Percentiles rank a stretch among this genome's conserved stretches.
Conservation (phyloP, 768 basidiomycete genomes). For the Lentinus tigrinus region DNA sequence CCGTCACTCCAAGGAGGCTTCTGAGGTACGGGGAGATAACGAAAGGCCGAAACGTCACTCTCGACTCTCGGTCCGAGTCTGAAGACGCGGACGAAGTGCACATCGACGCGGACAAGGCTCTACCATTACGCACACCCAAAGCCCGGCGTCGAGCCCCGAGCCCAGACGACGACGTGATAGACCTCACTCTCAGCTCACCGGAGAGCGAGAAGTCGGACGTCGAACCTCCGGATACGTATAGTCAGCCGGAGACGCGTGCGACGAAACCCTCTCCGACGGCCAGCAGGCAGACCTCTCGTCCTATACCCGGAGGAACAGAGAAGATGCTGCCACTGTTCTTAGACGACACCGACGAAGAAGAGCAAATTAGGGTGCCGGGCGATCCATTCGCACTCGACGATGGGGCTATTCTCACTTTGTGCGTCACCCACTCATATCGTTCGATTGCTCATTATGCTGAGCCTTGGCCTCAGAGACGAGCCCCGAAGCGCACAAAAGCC, state of each 20-base stretch:
- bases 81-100: constrained; percentile 33
- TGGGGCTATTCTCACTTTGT: constrained; percentile 31
- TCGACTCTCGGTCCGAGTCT: not conserved
- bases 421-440: not conserved
- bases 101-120: not conserved
- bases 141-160: not conserved
- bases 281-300: not conserved
- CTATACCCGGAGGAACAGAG: not conserved
- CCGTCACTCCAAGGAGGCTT: not conserved
- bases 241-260: not conserved
- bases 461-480: constrained; percentile 38
- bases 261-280: not conserved
- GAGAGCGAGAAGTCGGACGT: constrained; percentile 11
- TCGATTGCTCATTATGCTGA: constrained; percentile 32
- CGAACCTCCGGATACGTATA: not conserved
- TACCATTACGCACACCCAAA: not conserved
- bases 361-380: not conserved
- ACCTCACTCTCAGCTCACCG: constrained; percentile 15
- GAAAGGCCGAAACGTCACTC: constrained; percentile 4
- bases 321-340: constrained; percentile 1
- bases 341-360: constrained; percentile 30
- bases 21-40: not conserved
- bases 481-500: constrained; percentile 50
- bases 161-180: constrained; percentile 7
- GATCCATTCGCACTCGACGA: constrained; percentile 25